A percentile compares a stretch with the other conserved stretches of the same genome.
Conservation (phyloP, 208 protist genomes). For the Phytomonas sp. region DNA sequence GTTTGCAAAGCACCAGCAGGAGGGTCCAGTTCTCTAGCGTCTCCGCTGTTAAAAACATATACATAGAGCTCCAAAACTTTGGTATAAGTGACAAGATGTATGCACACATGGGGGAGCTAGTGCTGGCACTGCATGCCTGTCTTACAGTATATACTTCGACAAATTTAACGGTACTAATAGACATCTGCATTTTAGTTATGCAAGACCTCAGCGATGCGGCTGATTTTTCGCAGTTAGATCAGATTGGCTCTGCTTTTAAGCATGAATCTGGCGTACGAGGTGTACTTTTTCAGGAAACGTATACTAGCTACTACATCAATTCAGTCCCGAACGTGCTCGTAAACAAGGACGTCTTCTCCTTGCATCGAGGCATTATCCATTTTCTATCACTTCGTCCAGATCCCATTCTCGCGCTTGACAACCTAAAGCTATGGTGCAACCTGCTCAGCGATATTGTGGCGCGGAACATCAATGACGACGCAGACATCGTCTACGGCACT, state of each 20-base stretch:
- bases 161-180: constrained; percentile 65
- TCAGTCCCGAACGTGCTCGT: constrained; percentile 46
- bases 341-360: constrained; percentile 79
- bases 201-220: constrained; percentile 15
- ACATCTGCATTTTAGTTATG: constrained; percentile 31
- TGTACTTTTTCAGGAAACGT: constrained; percentile 58
- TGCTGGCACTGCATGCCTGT: constrained; percentile 35
- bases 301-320: constrained; percentile 43
- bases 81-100: constrained; percentile 9
- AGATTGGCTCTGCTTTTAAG: constrained; percentile 34
- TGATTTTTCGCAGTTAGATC: constrained; percentile 14
- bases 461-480: constrained; percentile 47
- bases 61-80: constrained; percentile 30
- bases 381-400: constrained; percentile 36
- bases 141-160: constrained; percentile 65
- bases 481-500: constrained; percentile 45
- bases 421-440: constrained; percentile 41
- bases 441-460: constrained; percentile 51
- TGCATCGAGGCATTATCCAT: constrained; percentile 59
- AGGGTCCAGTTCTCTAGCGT: constrained; percentile 65
- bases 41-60: constrained; percentile 43
- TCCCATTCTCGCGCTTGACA: constrained; percentile 23
- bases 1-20: constrained; percentile 71
- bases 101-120: constrained; percentile 21
- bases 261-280: constrained; percentile 27